Conservation (phyloP, 164 flowering plant genomes). For the Hamamelis virginiana region DNA sequence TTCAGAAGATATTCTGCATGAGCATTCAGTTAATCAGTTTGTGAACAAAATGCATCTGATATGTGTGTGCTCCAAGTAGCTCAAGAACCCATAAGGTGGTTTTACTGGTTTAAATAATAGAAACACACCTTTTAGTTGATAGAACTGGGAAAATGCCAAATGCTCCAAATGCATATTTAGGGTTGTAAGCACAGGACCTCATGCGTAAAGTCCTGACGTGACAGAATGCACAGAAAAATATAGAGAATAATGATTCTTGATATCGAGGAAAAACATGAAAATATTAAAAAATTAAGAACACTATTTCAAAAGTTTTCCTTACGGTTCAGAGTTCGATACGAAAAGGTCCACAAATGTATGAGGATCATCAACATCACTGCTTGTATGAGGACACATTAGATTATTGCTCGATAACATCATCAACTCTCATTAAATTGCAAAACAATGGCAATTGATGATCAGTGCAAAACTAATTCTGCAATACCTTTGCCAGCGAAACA, state of each 20-base stretch:
- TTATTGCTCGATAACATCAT: neutral
- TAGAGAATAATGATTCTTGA: conserved; percentile 2
- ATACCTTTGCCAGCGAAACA: conserved; percentile 95
- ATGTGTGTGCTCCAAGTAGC: neutral
- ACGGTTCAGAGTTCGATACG: conserved; percentile 84
- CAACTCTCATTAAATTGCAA: neutral
- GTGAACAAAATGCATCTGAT: conserved; percentile 7
- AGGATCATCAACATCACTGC: conserved; percentile 84
- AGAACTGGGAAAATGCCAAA: conserved; percentile 76
- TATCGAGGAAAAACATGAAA: neutral
- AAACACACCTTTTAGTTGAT: conserved; percentile 56
- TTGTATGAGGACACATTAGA: conserved; percentile 11
- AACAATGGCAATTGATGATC: neutral
- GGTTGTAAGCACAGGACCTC: conserved; percentile 80
- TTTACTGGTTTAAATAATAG: neutral
- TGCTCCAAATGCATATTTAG: conserved; percentile 83
- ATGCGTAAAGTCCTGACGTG: conserved; percentile 60
- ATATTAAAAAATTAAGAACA: neutral
- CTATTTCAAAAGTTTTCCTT: conserved; percentile 29
- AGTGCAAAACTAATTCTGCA: neutral
- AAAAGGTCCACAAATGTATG: conserved; percentile 86
- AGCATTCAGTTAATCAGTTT: conserved; percentile 11
- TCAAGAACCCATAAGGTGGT: neutral
- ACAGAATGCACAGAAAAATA: conserved; percentile 14
- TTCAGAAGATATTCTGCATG: conserved; percentile 53